Evolutionary conservation across 192 early-diverging fungal genomes (phyloP).

Genomic region (Rhizophagus sp.): DNA sequence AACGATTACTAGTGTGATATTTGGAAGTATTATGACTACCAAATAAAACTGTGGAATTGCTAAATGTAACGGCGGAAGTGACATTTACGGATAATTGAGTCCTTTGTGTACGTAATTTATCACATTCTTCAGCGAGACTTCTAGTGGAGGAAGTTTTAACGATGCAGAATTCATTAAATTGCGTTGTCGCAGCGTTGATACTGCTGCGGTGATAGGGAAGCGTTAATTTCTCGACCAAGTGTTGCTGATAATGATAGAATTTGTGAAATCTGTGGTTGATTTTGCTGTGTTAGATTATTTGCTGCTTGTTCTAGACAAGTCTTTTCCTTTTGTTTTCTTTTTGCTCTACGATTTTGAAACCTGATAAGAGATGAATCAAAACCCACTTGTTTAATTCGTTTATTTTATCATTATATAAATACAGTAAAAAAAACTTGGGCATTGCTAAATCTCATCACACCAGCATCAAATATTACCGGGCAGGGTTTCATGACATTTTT

Average conservation of each 20-base stretch:
- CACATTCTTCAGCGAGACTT: neutral
- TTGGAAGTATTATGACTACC: too few species aligned
- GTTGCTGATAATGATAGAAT: neutral
- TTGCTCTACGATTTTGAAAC: constrained; percentile 28
- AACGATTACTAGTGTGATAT: too few species aligned
- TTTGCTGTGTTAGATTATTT: neutral
- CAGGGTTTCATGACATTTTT: too few species aligned
- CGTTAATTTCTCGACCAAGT: neutral
- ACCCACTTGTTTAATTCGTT: neutral
- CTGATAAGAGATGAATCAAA: neutral
- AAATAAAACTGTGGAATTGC: too few species aligned
- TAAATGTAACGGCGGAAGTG: neutral
- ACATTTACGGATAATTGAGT: neutral
- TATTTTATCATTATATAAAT: neutral
- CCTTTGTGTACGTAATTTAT: too few species aligned
- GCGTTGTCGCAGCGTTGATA: too few species aligned
- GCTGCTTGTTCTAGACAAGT: constrained; percentile 17
- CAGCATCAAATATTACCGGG: too few species aligned
- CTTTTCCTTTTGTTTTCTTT: constrained; percentile 23
- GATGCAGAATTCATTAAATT: too few species aligned
- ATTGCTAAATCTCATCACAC: too few species aligned
- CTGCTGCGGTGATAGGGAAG: neutral
- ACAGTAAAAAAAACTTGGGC: too few species aligned
- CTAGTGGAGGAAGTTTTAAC: neutral
- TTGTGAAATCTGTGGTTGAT: neutral